Base-by-base conservation (phyloP, 306 rosid species). In the Dryas drummondii region DNA sequence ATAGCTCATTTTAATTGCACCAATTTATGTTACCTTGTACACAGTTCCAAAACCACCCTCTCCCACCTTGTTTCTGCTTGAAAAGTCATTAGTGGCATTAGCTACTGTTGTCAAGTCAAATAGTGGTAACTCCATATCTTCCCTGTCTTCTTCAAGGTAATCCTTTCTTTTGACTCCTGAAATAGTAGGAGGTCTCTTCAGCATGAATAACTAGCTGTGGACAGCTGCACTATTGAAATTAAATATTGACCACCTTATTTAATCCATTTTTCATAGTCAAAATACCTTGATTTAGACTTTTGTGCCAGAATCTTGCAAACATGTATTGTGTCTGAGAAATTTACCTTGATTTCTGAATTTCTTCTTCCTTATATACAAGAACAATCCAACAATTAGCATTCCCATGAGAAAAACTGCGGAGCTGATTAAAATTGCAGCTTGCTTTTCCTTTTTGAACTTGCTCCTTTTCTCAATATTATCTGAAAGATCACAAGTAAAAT, bases 31-130 rank as follows among this genome's bases (percentile, higher is more conserved):
- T 47, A 79, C 82, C 82, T 79, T 72, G 59, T 65, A 79, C 2
- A 71, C 82, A 4, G 73, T 67, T 16, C 82, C 82, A 66, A 65
- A 79, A 15, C 74, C 74, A 5, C 82, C 73, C 7, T 62, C 19
- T 13, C 82, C 78, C 22, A 65, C 46, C 58, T 45, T 55, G 46
- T 19, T 17, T 17, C n/a, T 32, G 19, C 14, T 50, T 44, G 82
- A 71, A 69, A 79, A 72, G 9, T 55, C 10, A 8, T 66, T 55
- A 32, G 82, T 79, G 6, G 82, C 68, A 45, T 70, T 15, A n/a
- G 41, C 40, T n/a, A 79, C 0, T 4, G 82, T 61, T 15, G 40
- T 14, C 42, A 60, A 70, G 60, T 77, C 71, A 61, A 61, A 77
- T 27, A 70, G 6, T 5, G 76, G 81, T 15, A 77, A 52, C n/a